Evolutionary conservation across 345 rosid genomes (phyloP).

Genomic region (Gossypium stocksii): DNA sequence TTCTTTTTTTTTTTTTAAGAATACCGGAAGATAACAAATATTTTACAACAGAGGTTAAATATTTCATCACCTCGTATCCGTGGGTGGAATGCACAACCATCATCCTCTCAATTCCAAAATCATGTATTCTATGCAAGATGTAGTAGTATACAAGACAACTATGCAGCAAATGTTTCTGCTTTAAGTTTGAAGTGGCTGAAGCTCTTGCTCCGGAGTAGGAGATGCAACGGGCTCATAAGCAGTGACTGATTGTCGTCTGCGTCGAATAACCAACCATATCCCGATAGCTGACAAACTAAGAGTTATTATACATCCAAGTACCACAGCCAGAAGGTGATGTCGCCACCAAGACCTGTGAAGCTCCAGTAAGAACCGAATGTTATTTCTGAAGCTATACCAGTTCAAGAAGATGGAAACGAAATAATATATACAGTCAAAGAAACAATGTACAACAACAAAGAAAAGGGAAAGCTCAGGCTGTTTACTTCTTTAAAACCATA

Average conservation of each 20-base stretch:
- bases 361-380: conserved; percentile 8
- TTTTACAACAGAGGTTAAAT: not conserved
- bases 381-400: not conserved
- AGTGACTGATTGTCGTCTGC: conserved; percentile 26
- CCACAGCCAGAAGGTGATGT: conserved; percentile 39
- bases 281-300: conserved; percentile 41
- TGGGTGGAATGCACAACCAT: not conserved
- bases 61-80: not conserved
- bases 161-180: not conserved
- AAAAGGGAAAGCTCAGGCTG: not conserved
- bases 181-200: conserved; percentile 53
- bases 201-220: conserved; percentile 67
- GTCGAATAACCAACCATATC: conserved; percentile 49
- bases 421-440: not conserved
- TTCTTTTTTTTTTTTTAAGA: not conserved
- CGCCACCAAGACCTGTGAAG: conserved; percentile 69
- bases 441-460: not conserved
- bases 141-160: not conserved
- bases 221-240: conserved; percentile 61
- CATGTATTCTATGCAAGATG: not conserved
- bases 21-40: not conserved
- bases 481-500: not conserved
- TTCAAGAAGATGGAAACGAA: not conserved
- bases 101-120: not conserved
- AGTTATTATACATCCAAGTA: conserved; percentile 29